A percentile compares a stretch with the other conserved stretches of the same genome.
phyloP scores from a whole-genome alignment of 306 rosid genomes.

The Medicago ruthenica region DNA sequence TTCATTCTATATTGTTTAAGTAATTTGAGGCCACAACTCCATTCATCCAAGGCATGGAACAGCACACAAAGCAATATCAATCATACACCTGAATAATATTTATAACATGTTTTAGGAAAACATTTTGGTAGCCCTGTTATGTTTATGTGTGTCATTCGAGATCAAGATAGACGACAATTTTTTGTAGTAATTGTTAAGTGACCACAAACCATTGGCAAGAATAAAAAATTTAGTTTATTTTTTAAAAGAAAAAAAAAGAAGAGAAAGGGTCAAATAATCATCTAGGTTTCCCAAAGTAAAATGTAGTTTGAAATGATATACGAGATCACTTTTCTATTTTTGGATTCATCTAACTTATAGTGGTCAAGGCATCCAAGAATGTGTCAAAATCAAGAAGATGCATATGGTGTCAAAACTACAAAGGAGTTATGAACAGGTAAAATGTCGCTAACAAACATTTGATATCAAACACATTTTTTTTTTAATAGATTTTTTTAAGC shows the following conservation, averaged over 20 bases:
- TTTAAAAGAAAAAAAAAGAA: background rate
- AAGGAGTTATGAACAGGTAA: background rate
- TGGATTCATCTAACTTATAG: background rate
- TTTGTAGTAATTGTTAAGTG: too few relatives aligned
- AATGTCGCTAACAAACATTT: constrained; percentile 1
- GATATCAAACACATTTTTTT: background rate
- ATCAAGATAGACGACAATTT: too few relatives aligned
- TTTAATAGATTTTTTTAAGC: too few relatives aligned
- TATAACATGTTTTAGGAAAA: background rate
- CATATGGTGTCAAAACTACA: background rate
- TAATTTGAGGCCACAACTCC: constrained; percentile 15
- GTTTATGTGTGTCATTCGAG: background rate
- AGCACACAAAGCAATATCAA: constrained; percentile 35
- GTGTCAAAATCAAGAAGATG: background rate
- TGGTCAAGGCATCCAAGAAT: background rate
- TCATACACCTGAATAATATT: constrained; percentile 23
- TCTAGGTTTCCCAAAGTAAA: background rate
- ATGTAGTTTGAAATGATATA: background rate
- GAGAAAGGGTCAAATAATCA: background rate
- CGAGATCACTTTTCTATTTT: background rate
- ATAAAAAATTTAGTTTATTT: too few relatives aligned
- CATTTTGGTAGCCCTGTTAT: background rate
- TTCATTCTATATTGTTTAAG: constrained; percentile 21
- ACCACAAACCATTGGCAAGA: too few relatives aligned
- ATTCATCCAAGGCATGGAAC: constrained; percentile 27